Percentiles rank a stretch among this genome's conserved stretches.
Evolutionary conservation across 352 stramenopile species (phyloP).

Genomic region (Phytopythium boreale): DNA sequence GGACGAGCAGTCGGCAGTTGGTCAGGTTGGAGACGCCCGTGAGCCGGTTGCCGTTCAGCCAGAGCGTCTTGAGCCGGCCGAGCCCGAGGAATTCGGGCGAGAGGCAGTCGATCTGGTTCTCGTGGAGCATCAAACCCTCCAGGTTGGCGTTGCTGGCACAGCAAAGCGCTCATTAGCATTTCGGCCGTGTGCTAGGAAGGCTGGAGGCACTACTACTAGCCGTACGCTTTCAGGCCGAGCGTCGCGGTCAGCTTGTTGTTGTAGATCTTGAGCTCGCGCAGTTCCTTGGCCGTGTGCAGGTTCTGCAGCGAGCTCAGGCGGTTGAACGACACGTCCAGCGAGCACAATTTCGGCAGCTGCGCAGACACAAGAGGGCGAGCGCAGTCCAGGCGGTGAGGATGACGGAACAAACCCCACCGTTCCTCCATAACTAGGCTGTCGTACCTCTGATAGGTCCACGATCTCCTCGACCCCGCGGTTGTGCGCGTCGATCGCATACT

Average conservation of each 20-base stretch:
- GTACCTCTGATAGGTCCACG: slow-evolving; percentile 59
- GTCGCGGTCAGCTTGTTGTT: slow-evolving; percentile 71
- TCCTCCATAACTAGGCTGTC: not conserved
- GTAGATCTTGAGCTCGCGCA: slow-evolving; percentile 78
- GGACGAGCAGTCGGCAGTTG: slow-evolving; percentile 49
- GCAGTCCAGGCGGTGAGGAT: too few relatives aligned
- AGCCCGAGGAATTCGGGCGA: slow-evolving; percentile 56
- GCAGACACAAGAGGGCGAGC: not conserved
- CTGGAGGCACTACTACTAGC: not conserved
- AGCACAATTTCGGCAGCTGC: slow-evolving; percentile 68
- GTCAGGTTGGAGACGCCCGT: slow-evolving; percentile 41
- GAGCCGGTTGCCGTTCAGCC: slow-evolving; percentile 69
- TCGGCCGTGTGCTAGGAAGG: not conserved
- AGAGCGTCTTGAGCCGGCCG: slow-evolving; percentile 65
- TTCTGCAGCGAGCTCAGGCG: slow-evolving; percentile 50
- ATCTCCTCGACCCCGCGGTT: slow-evolving; percentile 64
- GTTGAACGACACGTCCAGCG: slow-evolving; percentile 82
- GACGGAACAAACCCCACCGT: too few relatives aligned
- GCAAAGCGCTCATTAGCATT: not conserved
- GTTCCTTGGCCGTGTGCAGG: slow-evolving; percentile 53
- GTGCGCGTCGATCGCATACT: slow-evolving; percentile 76
- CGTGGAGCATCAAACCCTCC: slow-evolving; percentile 61
- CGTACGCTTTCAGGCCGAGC: slow-evolving; percentile 46
- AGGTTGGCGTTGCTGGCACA: slow-evolving; percentile 53
- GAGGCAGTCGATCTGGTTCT: slow-evolving; percentile 71